phyloP scores from a whole-genome alignment of 495 filamentous ascomycete genomes.

The Talaromyces proteolyticus region DNA sequence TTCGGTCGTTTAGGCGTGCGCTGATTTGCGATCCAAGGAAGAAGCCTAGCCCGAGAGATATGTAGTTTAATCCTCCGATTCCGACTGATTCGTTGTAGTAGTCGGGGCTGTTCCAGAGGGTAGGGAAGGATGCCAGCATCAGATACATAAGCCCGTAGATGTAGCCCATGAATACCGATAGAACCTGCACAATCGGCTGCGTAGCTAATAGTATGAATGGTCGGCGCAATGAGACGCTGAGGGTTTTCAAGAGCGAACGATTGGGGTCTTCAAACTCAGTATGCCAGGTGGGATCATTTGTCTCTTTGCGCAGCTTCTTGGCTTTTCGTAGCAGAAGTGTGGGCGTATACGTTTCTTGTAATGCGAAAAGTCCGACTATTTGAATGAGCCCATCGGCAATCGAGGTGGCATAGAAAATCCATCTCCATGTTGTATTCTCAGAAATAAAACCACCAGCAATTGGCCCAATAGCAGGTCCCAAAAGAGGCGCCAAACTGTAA shows the following conservation, averaged over 20 bases:
- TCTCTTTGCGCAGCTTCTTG: constrained; percentile 52
- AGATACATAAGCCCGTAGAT: constrained; percentile 71
- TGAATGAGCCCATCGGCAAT: constrained; percentile 61
- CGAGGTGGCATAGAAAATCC: constrained; percentile 60
- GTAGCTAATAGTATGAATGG: constrained; percentile 55
- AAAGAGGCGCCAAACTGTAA: constrained; percentile 59
- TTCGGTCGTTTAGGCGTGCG: constrained; percentile 57
- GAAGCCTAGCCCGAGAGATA: constrained; percentile 66
- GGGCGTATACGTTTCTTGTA: constrained; percentile 67
- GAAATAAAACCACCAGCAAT: constrained; percentile 63
- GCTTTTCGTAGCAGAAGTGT: constrained; percentile 54
- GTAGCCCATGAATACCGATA: constrained; percentile 61
- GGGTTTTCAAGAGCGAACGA: constrained; percentile 31
- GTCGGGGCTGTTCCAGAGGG: constrained; percentile 46
- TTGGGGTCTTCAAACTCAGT: constrained; percentile 57
- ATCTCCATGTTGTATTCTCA: constrained; percentile 63
- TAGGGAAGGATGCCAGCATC: constrained; percentile 61
- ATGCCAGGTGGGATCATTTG: constrained; percentile 53
- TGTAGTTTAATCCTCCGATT: constrained; percentile 63
- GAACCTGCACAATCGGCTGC: constrained; percentile 53
- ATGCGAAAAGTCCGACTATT: constrained; percentile 55
- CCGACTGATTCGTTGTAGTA: constrained; percentile 56
- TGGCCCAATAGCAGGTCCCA: constrained; percentile 62
- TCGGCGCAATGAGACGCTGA: constrained; percentile 42
- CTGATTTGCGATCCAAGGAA: constrained; percentile 57